Conservation (phyloP, 106 monocot genomes). For the Ottelia alismoides region DNA sequence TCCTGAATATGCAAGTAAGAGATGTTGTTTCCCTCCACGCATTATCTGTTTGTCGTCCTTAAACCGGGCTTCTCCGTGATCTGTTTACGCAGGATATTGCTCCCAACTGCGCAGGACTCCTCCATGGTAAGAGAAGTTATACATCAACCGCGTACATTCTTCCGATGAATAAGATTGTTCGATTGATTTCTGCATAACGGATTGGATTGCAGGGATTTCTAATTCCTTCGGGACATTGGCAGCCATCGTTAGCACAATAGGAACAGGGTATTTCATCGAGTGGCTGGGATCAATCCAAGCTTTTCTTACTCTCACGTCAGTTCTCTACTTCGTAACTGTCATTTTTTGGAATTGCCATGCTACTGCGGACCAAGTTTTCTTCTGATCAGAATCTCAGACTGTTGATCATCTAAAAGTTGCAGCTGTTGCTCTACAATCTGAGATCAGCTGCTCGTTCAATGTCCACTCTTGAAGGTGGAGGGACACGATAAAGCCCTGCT, state of each 20-base stretch:
- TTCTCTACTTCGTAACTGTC: constrained; percentile 50
- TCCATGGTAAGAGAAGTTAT: constrained; percentile 48
- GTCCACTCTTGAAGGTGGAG: too few relatives aligned
- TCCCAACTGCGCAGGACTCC: constrained; percentile 73
- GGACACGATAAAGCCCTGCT: too few relatives aligned
- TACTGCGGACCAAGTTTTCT: constrained; percentile 78
- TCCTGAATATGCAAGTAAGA: constrained; percentile 86
- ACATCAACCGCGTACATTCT: not conserved
- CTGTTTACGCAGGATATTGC: constrained; percentile 98
- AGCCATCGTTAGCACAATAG: constrained; percentile 84
- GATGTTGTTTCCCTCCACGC: too few relatives aligned
- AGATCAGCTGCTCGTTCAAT: too few relatives aligned
- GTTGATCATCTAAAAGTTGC: too few relatives aligned
- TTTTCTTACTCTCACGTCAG: constrained; percentile 71
- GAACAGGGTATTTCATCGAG: constrained; percentile 77
- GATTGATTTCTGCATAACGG: not conserved
- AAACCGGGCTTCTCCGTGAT: too few relatives aligned
- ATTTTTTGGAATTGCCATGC: constrained; percentile 67
- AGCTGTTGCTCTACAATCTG: too few relatives aligned
- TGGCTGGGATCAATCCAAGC: constrained; percentile 94
- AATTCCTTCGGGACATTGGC: constrained; percentile 70
- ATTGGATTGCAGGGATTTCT: constrained; percentile 45
- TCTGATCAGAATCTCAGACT: too few relatives aligned
- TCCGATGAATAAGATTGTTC: not conserved
- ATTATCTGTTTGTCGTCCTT: too few relatives aligned